Evolutionary conservation across 1,284 basidiomycete species (phyloP), one percentile per base, ranked within the genome.

Genomic region (Tranzscheliella williamsii): DNA sequence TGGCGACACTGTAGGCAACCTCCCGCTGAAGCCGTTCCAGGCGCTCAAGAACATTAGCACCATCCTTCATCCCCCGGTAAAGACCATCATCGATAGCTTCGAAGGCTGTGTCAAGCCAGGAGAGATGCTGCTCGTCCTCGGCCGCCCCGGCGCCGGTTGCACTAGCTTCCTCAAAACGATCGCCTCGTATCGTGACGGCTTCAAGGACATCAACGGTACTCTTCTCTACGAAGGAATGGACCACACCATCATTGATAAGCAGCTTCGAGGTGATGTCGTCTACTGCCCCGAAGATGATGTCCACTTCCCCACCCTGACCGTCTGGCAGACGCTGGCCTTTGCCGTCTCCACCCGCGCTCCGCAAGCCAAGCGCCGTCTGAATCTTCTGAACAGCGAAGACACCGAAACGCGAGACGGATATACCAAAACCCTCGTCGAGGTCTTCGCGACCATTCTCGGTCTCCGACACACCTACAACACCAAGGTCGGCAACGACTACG

Each of bases 401-500:
- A 53, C 55, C 21, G 23, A 45, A 16, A 41, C 52, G 5, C 62
- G 54, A 33, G 36, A 58, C 1, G 55, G 48, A 24, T 70, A 60
- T 39, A 52, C 56, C 31, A 47, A 41, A 29, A 62, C 56, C 8
- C 24, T 55, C n/a, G 53, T 58, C 44, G 70, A 74, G 26, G 63
- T 60, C 4, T 38, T 74, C 27, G 67, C 58, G 17, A 70, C 70
- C 13, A 61, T 70, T 31, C 63, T 74, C 7, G 70, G 67, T 32
- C 51, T 72, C 23, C 48, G 60, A 2, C 70, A 74, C 35, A 74
- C 72, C 8, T 70, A 63, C 58, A 64, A 72, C 52, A 74, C 72
- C 32, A 45, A 55, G 30, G 83, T 84, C 42, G 72, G 72, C 24
- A 64, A 71, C 46, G 55, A 66, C 21, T 42, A 52, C 12, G 45